A percentile compares a stretch with the other conserved stretches of the same genome.
Evolutionary conservation across 306 rosid species (phyloP).

Genomic region (Prunus persica): DNA sequence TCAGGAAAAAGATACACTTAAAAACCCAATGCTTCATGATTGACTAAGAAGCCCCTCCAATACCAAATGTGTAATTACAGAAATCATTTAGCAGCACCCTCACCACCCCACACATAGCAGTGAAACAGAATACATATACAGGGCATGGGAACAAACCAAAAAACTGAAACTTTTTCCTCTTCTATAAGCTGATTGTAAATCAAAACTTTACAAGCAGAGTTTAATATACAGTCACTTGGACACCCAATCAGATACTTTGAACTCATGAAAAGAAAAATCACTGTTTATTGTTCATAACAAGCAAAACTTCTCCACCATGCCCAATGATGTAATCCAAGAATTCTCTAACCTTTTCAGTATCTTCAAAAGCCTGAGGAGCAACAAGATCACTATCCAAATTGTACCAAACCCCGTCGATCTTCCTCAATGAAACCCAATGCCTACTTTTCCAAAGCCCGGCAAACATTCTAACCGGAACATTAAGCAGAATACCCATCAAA

Average conservation of each 20-base stretch:
- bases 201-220: slow-evolving; percentile 20
- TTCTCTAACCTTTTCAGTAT: slow-evolving; percentile 40
- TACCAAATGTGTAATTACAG: background rate
- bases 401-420: slow-evolving; percentile 62
- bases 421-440: slow-evolving; percentile 83
- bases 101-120: background rate
- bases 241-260: background rate
- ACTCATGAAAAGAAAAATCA: slow-evolving; percentile 28
- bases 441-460: slow-evolving; percentile 80
- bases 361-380: slow-evolving; percentile 56
- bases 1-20: background rate
- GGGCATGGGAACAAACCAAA: background rate
- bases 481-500: slow-evolving; percentile 85
- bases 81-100: background rate
- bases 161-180: slow-evolving; percentile 2
- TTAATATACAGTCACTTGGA: background rate
- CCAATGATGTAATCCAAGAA: slow-evolving; percentile 59
- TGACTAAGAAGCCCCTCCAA: background rate
- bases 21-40: background rate
- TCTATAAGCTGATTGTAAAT: slow-evolving; percentile 6
- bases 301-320: slow-evolving; percentile 72
- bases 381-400: slow-evolving; percentile 85
- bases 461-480: slow-evolving; percentile 56
- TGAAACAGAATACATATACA: background rate
- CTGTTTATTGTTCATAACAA: slow-evolving; percentile 59